Evolutionary conservation across 495 filamentous ascomycete species (phyloP).

Genomic region (Penicillium lividum): DNA sequence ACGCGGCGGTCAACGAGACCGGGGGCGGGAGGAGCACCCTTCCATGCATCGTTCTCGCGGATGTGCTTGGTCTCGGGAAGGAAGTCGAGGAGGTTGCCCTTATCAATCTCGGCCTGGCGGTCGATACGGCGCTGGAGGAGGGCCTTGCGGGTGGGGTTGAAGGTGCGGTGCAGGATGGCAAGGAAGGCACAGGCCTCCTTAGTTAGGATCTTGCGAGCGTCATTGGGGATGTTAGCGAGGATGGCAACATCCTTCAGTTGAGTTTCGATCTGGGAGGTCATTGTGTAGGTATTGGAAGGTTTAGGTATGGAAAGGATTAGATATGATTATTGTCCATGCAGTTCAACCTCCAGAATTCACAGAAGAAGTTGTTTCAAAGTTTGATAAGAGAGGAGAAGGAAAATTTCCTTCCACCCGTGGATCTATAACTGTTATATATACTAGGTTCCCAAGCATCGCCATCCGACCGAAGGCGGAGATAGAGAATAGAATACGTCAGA

Average conservation of each 20-base stretch:
- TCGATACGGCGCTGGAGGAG: slow-evolving; percentile 82
- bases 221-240: slow-evolving; percentile 72
- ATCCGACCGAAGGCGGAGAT: slow-evolving; percentile 28
- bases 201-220: slow-evolving; percentile 86
- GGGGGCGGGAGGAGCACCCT: slow-evolving; percentile 88
- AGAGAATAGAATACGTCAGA: slow-evolving; percentile 38
- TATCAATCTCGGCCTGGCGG: slow-evolving; percentile 94
- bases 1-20: slow-evolving; percentile 92
- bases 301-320: not conserved
- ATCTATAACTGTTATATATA: slow-evolving; percentile 24
- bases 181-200: slow-evolving; percentile 91
- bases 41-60: slow-evolving; percentile 92
- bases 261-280: slow-evolving; percentile 64
- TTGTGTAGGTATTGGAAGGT: slow-evolving; percentile 38
- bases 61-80: slow-evolving; percentile 95
- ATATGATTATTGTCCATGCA: slow-evolving; percentile 2
- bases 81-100: slow-evolving; percentile 89
- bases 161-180: slow-evolving; percentile 89
- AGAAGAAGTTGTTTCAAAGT: not conserved
- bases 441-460: not conserved
- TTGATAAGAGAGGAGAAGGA: slow-evolving; percentile 5
- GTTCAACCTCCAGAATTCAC: not conserved
- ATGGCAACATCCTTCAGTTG: slow-evolving; percentile 88
- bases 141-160: slow-evolving; percentile 86
- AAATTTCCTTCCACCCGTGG: slow-evolving; percentile 5